These are phyloP conservation scores for Allium fistulosum DNA, from an alignment of 106 monocot genomes.

Conservation along the genomic window DNA sequence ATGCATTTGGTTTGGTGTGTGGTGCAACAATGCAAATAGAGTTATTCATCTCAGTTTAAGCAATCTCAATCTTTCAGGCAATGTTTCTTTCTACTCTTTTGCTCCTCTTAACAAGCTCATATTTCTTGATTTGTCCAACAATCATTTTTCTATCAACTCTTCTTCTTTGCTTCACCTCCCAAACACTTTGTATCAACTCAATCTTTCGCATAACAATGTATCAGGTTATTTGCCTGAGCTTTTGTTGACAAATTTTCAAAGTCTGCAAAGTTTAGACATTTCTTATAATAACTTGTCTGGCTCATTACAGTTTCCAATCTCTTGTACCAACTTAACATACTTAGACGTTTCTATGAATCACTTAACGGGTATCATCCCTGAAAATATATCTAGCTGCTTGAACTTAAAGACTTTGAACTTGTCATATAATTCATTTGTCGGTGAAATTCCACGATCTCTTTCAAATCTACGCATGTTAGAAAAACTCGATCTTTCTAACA, in stretches of 20 bases:
- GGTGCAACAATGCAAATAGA: slow-evolving; percentile 37
- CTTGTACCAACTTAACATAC: slow-evolving; percentile 35
- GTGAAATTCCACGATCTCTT: slow-evolving; percentile 42
- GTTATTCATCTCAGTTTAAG: slow-evolving; percentile 41
- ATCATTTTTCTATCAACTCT: slow-evolving; percentile 36
- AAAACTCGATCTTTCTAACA: slow-evolving; percentile 50
- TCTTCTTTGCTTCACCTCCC: slow-evolving; percentile 45
- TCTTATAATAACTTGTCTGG: slow-evolving; percentile 65
- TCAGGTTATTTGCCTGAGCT: slow-evolving; percentile 34
- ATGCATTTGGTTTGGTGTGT: slow-evolving; percentile 66
- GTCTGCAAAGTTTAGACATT: slow-evolving; percentile 48
- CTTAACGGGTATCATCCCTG: slow-evolving; percentile 30
- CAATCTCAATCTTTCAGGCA: slow-evolving; percentile 36
- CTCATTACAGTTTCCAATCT: slow-evolving; percentile 17
- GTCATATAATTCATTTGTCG: slow-evolving; percentile 57
- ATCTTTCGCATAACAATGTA: slow-evolving; percentile 65
- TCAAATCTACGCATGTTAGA: slow-evolving; percentile 31
- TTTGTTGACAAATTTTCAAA: slow-evolving; percentile 24
- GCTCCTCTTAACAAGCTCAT: slow-evolving; percentile 34
- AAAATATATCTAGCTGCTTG: slow-evolving; percentile 43
- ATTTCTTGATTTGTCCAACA: slow-evolving; percentile 57
- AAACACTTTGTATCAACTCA: slow-evolving; percentile 13
- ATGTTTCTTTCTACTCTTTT: slow-evolving; percentile 31
- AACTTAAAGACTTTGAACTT: slow-evolving; percentile 46
- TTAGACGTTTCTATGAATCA: slow-evolving; percentile 57